A percentile compares a stretch with the other conserved stretches of the same genome.
phyloP scores from a whole-genome alignment of 1,284 basidiomycete species.

The Trametes hirsuta region DNA sequence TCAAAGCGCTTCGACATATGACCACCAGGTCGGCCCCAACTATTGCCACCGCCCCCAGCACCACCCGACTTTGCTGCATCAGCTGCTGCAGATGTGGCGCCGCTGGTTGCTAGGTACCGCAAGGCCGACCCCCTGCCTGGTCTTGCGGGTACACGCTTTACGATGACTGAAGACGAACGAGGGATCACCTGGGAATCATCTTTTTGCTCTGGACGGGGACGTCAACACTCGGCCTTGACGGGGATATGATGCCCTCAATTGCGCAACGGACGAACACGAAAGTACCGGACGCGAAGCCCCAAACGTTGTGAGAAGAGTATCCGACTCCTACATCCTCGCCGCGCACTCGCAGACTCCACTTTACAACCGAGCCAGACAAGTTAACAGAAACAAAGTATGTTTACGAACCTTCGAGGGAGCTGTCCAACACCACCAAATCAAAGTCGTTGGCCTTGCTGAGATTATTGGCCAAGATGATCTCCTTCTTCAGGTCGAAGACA shows the following conservation, averaged over 20 bases:
- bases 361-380: background rate
- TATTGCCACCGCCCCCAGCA: slow-evolving; percentile 36
- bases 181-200: slow-evolving; percentile 93
- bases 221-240: background rate
- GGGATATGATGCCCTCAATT: no score
- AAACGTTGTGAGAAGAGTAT: no score
- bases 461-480: slow-evolving; percentile 96
- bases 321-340: no score
- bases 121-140: slow-evolving; percentile 93
- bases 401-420: slow-evolving; percentile 82
- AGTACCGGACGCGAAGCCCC: no score
- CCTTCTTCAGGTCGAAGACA: slow-evolving; percentile 98
- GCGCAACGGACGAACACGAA: no score
- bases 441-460: slow-evolving; percentile 97
- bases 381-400: background rate
- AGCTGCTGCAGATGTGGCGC: slow-evolving; percentile 37
- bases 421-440: slow-evolving; percentile 88
- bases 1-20: slow-evolving; percentile 91
- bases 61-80: slow-evolving; percentile 24
- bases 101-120: slow-evolving; percentile 75
- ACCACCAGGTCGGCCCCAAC: slow-evolving; percentile 63
- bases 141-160: slow-evolving; percentile 87
- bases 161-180: slow-evolving; percentile 92
- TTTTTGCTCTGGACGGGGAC: slow-evolving; percentile 72
- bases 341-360: background rate